Conservation (phyloP, 768 basidiomycete genomes). For the Amanita subjunquillea region DNA sequence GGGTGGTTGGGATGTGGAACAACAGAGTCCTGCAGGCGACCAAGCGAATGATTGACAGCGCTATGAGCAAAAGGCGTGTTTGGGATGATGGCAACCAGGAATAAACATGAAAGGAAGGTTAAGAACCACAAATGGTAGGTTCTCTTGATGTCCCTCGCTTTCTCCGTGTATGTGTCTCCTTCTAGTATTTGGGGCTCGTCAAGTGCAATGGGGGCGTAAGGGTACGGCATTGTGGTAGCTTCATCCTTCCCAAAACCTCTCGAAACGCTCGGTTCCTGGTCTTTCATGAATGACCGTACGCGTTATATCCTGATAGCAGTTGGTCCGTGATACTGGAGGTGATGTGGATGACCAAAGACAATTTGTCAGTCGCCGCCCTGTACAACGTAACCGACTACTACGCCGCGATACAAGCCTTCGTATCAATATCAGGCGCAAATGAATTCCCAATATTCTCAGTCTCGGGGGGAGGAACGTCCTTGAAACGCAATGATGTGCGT, state of each 20-base stretch:
- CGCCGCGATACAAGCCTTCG: no score
- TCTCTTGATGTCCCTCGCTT: conserved; percentile 7
- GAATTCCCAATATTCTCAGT: no score
- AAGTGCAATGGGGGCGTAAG: background rate
- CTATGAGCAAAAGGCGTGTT: conserved; percentile 6
- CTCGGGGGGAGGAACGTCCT: no score
- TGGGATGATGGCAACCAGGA: conserved; percentile 16
- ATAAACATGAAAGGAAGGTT: conserved; percentile 15
- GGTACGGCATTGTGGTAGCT: background rate
- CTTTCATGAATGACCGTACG: no score
- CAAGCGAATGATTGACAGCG: conserved; percentile 4
- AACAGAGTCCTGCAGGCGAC: conserved; percentile 8
- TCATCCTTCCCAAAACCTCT: background rate
- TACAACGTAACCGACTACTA: no score
- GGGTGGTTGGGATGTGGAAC: background rate
- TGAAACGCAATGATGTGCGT: no score
- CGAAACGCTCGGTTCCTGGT: background rate
- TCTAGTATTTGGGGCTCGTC: background rate
- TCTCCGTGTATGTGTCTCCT: background rate
- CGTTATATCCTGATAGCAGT: no score
- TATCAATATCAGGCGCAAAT: no score
- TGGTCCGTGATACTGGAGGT: no score
- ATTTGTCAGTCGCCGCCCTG: no score
- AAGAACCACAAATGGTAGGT: conserved; percentile 18
- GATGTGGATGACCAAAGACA: no score